phyloP scores from a whole-genome alignment of 345 rosid genomes.

The Citropsis articulata region DNA sequence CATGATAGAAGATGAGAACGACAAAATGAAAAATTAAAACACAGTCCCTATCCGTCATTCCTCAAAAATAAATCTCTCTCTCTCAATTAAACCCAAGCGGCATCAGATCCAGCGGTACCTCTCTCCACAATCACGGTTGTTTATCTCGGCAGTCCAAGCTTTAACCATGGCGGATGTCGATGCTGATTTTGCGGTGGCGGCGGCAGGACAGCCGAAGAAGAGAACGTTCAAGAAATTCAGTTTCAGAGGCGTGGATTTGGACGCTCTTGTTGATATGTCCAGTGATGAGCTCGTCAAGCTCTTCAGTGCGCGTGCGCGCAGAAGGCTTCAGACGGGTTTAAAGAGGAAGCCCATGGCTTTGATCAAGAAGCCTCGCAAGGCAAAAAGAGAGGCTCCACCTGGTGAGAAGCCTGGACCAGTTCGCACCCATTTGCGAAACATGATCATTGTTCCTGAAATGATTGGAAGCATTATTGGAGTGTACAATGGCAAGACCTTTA shows the following conservation, averaged over 20 bases:
- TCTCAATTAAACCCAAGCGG: constrained; percentile 45
- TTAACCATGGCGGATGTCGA: constrained; percentile 49
- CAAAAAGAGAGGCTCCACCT: constrained; percentile 94
- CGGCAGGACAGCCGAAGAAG: constrained; percentile 48
- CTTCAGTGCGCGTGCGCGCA: constrained; percentile 86
- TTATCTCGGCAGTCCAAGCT: background rate
- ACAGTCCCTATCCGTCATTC: too few species aligned
- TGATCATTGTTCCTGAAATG: too few species aligned
- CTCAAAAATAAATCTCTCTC: too few species aligned
- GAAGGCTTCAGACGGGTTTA: constrained; percentile 96
- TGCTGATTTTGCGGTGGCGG: constrained; percentile 41
- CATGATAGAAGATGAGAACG: too few species aligned
- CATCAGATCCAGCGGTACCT: constrained; percentile 12
- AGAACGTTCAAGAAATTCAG: constrained; percentile 61
- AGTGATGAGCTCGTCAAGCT: constrained; percentile 94
- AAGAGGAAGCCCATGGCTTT: constrained; percentile 87
- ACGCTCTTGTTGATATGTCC: constrained; percentile 86
- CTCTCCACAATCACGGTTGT: background rate
- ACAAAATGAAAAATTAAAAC: too few species aligned
- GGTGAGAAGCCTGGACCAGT: too few species aligned
- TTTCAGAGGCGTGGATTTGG: constrained; percentile 58
- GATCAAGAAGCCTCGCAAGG: constrained; percentile 78
- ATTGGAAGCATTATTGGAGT: too few species aligned
- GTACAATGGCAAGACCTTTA: too few species aligned
- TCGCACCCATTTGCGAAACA: too few species aligned